Percentiles rank a stretch among this genome's conserved stretches.
Conservation (phyloP, 306 rosid genomes). For the Psophocarpus tetragonolobus region DNA sequence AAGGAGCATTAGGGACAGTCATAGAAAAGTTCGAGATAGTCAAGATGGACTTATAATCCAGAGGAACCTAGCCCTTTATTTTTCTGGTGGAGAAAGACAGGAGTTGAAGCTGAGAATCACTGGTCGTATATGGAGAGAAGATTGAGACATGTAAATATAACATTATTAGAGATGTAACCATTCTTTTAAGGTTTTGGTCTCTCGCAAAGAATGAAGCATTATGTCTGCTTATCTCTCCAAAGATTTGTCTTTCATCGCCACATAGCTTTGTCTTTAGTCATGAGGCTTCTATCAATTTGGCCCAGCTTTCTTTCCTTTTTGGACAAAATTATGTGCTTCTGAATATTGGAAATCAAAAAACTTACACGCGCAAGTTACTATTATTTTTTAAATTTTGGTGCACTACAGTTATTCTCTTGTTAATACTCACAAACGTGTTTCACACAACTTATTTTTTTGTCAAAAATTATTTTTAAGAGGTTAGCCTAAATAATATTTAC, state of each 20-base stretch:
- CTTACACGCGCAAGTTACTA: not conserved
- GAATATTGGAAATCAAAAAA: not conserved
- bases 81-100: slow-evolving; percentile 81
- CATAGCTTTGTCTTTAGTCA: not conserved
- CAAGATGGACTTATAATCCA: slow-evolving; percentile 95
- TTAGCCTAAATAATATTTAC: too few relatives aligned
- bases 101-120: slow-evolving; percentile 86
- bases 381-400: not conserved
- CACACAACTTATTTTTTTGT: too few relatives aligned
- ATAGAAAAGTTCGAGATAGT: slow-evolving; percentile 86
- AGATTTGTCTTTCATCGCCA: slow-evolving; percentile 22
- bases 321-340: not conserved
- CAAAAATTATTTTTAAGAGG: too few relatives aligned
- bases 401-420: not conserved
- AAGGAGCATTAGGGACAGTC: slow-evolving; percentile 88
- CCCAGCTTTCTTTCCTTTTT: not conserved
- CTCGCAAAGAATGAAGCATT: slow-evolving; percentile 32
- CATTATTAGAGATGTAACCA: slow-evolving; percentile 11
- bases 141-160: slow-evolving; percentile 51
- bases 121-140: slow-evolving; percentile 98
- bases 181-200: slow-evolving; percentile 36
- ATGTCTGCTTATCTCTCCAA: slow-evolving; percentile 23
- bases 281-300: not conserved
- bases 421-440: not conserved
- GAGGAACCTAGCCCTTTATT: slow-evolving; percentile 79